Base-by-base conservation (phyloP, 208 protist genomes). In the Leishmania gerbilli region DNA sequence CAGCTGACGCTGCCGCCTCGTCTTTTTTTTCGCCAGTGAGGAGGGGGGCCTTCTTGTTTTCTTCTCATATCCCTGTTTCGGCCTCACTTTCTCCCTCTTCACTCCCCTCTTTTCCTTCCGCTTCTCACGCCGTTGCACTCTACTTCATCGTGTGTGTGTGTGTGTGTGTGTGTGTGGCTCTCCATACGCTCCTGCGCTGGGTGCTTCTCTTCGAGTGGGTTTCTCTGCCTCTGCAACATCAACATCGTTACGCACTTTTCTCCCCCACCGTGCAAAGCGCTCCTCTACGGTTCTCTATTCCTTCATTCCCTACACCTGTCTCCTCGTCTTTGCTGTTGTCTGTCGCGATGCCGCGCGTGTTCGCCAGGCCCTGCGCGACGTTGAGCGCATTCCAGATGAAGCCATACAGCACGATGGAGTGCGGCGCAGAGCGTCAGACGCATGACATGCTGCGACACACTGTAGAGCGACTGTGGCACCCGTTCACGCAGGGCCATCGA, bases 401-500 rank as follows among this genome's bases (percentile, higher is more conserved):
- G 40, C 68, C 45, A 13, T 77, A 76, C 76, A 72, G 68, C 69
- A 71, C 74, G 24, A 6, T 80, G 24, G 42, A 76, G 31, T 21
- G 62, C 76, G 40, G 45, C 31, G 40, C 81, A 5, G 76, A 86
- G 51, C 87, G 82, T 13, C 77, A 85, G 24, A 81, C 79, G 21
- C 84, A 83, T 24, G 87, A 91, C 21, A 77, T 77, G 45, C 82
- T 94, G 68, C 83, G 85, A 5, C 83, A 89, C 37, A 79, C 85
- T 31, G 84, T 94, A 51, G 86, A 90, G 79, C 87, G 90, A 0
- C 86, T 96, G 67, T 96, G 93, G 91, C 80, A 83, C 55, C 93
- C 93, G 2, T 91, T 97, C 75, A 88, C 51, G 40, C 42, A 74
- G 58, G 79, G 55, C 3, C 42, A 76, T 17, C 84, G 74, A 51